Conservation (phyloP, 148 eudicot species). For the Vaccinium vitisidaea region DNA sequence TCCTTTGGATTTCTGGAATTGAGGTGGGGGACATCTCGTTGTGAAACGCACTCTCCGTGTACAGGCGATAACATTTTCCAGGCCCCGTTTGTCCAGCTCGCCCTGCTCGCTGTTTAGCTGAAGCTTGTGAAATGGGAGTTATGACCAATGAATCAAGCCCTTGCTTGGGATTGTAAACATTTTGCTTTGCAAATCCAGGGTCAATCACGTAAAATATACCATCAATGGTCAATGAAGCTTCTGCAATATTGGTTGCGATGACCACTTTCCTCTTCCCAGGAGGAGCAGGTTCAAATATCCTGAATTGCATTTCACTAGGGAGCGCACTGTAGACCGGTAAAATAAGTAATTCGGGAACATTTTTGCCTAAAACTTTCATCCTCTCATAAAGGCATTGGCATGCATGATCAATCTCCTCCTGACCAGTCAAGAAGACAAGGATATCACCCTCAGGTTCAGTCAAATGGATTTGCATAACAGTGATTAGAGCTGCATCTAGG, state of each 20-base stretch:
- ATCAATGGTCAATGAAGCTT: constrained; percentile 93
- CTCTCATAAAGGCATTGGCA: constrained; percentile 86
- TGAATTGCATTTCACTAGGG: constrained; percentile 94
- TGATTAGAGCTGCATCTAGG: constrained; percentile 66
- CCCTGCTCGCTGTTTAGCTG: constrained; percentile 91
- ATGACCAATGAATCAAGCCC: constrained; percentile 80
- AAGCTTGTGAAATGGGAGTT: constrained; percentile 87
- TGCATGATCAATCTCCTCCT: constrained; percentile 91
- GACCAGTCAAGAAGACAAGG: constrained; percentile 88
- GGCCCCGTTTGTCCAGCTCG: constrained; percentile 98
- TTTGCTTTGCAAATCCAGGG: constrained; percentile 89
- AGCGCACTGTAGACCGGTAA: constrained; percentile 94
- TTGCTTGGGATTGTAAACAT: constrained; percentile 83
- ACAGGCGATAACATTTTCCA: constrained; percentile 88
- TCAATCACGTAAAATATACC: constrained; percentile 87
- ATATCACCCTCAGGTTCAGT: constrained; percentile 93
- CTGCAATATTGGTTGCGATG: constrained; percentile 96
- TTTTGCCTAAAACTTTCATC: constrained; percentile 80
- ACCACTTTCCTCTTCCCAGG: constrained; percentile 94
- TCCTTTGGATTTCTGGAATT: constrained; percentile 88
- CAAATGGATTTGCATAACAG: constrained; percentile 81
- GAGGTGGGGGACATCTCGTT: constrained; percentile 91
- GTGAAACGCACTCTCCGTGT: constrained; percentile 88
- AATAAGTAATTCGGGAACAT: constrained; percentile 84
- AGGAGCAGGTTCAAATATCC: constrained; percentile 95